Conservation (phyloP, 1,284 basidiomycete species). For the Tetrapyrgos nigripes region DNA sequence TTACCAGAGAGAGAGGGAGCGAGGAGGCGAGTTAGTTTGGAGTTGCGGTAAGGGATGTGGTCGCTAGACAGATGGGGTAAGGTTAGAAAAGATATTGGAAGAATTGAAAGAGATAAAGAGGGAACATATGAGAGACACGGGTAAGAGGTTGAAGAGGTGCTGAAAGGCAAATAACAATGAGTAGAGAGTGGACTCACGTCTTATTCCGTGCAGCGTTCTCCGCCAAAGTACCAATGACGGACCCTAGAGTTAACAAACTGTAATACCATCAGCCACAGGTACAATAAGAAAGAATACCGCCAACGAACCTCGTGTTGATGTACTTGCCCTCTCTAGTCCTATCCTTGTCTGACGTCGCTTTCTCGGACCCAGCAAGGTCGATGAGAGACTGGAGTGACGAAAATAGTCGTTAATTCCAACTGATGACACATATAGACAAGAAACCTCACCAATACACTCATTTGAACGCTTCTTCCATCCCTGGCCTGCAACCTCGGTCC, state of each 20-base stretch:
- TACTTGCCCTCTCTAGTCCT: constrained; percentile 92
- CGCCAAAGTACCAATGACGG: constrained; percentile 88
- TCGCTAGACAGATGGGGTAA: no score
- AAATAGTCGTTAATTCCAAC: constrained; percentile 19
- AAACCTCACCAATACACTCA: constrained; percentile 74
- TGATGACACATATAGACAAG: background rate
- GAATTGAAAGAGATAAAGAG: background rate
- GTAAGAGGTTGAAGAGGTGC: background rate
- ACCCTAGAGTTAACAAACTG: constrained; percentile 88
- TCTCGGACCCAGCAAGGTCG: constrained; percentile 97
- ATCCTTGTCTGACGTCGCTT: constrained; percentile 93
- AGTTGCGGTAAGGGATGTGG: constrained; percentile 95
- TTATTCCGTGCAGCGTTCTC: constrained; percentile 86
- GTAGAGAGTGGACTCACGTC: constrained; percentile 56
- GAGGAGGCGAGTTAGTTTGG: constrained; percentile 92
- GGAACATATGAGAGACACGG: background rate
- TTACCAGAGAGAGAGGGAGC: constrained; percentile 96
- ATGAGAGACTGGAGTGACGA: constrained; percentile 72
- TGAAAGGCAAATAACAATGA: background rate
- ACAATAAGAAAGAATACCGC: no score
- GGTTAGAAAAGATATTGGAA: no score
- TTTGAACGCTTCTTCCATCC: constrained; percentile 79
- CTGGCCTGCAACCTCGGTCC: constrained; percentile 72
- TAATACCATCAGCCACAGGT: constrained; percentile 7
- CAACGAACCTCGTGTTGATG: constrained; percentile 83